Base-by-base conservation (phyloP, 495 filamentous ascomycete genomes). In the Stereocaulon alpinum region DNA sequence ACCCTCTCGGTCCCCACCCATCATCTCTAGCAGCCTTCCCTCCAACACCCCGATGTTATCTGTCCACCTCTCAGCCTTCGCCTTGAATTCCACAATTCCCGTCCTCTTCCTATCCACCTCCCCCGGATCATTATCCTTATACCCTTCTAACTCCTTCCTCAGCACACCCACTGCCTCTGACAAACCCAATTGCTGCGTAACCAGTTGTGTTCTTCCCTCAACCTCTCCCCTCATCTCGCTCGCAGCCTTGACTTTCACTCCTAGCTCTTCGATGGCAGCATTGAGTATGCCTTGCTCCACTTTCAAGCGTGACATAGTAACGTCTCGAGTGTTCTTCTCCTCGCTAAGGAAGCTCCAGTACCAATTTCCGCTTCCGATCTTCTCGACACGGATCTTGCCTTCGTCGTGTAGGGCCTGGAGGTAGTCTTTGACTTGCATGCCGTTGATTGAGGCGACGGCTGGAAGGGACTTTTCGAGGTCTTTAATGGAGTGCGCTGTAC, bases 321-420 rank as follows among this genome's bases (percentile, higher is more conserved):
- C 67, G 58, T 82, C 76, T 57, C 75, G 76, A 17, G 68, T 68
- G 43, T 77, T 77, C 68, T 78, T 82, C 60, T 82, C 83, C 41
- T 88, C 86, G 53, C 75, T 80, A 34, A 70, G 69, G 67, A 91
- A 91, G 60, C 75, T 78, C 87, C 87, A 91, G 73, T 88, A 90
- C 87, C 87, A 91, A 67, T 90, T 89, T 17, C 83, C 85, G 57
- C 77, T 86, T 58, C 87, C 87, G 65, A 91, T 89, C 72, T 89
- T 89, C 74, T 90, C 87, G 17, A 88, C 82, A 12, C 76, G 80
- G 58, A 90, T 77, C 59, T 79, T 79, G 59, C 75, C 74, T 48
- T 90, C 87, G 61, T 89, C 84, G 0, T 70, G 67, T 4, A 88
- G 73, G 6, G 76, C 74, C 68, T 86, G 82, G 34, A 88, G 73